Evolutionary conservation across 2,329 filamentous ascomycete species (phyloP).

Genomic region (Ophioceras dolichostomum): DNA sequence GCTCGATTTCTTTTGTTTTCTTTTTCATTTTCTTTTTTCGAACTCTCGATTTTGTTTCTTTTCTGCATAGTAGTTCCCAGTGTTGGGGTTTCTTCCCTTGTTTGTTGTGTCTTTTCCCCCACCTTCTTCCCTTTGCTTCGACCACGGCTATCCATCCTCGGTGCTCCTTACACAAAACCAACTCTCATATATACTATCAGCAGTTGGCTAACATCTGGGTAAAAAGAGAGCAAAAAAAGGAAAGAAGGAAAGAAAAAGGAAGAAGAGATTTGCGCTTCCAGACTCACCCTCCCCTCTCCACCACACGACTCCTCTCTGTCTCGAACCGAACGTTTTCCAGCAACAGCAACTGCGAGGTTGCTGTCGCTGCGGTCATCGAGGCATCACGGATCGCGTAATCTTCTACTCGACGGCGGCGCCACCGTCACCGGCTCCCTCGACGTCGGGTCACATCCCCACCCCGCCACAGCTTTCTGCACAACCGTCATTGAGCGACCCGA

Average conservation of each 20-base stretch:
- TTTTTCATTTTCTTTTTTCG: not conserved
- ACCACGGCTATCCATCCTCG: too few species aligned
- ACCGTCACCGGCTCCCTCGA: constrained; percentile 3
- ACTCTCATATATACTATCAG: too few species aligned
- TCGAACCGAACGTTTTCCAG: not conserved
- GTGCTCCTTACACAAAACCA: too few species aligned
- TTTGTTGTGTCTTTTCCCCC: not conserved
- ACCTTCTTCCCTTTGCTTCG: not conserved
- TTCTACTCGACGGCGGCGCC: constrained; percentile 3
- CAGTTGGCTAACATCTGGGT: too few species aligned
- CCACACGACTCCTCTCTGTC: not conserved
- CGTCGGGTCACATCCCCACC: constrained; percentile 2
- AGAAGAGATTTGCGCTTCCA: too few species aligned
- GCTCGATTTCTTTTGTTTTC: too few species aligned
- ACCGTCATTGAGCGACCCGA: constrained; percentile 1
- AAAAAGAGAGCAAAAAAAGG: too few species aligned
- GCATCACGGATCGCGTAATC: constrained; percentile 4
- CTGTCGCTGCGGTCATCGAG: constrained; percentile 3
- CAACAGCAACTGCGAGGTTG: constrained; percentile 2
- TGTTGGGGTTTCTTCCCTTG: too few species aligned
- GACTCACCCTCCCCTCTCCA: too few species aligned
- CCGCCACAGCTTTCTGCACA: constrained; percentile 2
- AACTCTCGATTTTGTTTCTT: too few species aligned
- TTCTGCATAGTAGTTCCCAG: constrained; percentile 1
- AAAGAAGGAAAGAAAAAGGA: too few species aligned